A percentile compares a stretch with the other conserved stretches of the same genome.
Evolutionary conservation across 139 green algal species (phyloP).

Genomic region (Axilococcus clingmanii): DNA sequence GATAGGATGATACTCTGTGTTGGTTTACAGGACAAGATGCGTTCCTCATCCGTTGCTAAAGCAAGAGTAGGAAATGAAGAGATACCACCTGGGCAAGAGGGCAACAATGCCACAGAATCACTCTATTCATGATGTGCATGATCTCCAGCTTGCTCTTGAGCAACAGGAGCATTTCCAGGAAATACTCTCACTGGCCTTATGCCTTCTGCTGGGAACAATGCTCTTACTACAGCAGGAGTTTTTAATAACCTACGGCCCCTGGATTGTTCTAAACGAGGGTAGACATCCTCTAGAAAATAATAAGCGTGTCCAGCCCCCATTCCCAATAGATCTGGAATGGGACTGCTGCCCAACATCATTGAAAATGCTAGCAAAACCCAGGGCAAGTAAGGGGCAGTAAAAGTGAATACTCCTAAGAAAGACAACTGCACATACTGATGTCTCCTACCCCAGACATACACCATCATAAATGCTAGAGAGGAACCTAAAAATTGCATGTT

Average conservation of each 20-base stretch:
- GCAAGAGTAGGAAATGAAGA: no score
- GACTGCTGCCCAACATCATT: slow-evolving; percentile 77
- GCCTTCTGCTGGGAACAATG: slow-evolving; percentile 2
- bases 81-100: no score
- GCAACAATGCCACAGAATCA: no score
- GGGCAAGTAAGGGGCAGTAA: slow-evolving; percentile 95
- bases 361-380: slow-evolving; percentile 96
- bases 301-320: slow-evolving; percentile 90
- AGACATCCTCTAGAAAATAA: slow-evolving; percentile 98
- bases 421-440: slow-evolving; percentile 87
- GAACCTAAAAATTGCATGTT: slow-evolving; percentile 94
- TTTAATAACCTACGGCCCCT: slow-evolving; percentile 11
- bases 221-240: background rate
- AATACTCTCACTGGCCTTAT: no score
- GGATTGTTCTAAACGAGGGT: slow-evolving; percentile 53
- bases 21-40: no score
- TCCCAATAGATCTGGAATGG: slow-evolving; percentile 87
- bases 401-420: slow-evolving; percentile 97
- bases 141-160: no score
- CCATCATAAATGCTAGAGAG: slow-evolving; percentile 97
- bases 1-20: no score
- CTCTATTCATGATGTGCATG: no score
- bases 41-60: no score
- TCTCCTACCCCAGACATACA: slow-evolving; percentile 94
- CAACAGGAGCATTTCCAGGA: no score